Evolutionary conservation across 768 basidiomycete species (phyloP).

Genomic region (Tulasnella sp.): DNA sequence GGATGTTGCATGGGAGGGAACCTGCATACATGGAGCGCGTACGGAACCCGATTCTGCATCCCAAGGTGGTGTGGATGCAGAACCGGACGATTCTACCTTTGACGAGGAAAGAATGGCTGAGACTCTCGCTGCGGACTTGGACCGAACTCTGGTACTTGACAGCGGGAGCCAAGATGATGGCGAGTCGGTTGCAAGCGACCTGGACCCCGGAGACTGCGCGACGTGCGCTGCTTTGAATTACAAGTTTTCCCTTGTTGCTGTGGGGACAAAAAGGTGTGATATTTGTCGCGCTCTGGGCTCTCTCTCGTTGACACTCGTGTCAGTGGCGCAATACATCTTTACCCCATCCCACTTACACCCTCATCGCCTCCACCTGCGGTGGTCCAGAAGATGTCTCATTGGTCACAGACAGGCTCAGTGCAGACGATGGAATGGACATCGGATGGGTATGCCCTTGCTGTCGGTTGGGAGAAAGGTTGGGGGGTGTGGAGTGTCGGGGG

Average conservation of each 20-base stretch:
- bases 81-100: background rate
- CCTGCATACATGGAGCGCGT: constrained; percentile 57
- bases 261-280: constrained; percentile 66
- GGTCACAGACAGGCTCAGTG: constrained; percentile 55
- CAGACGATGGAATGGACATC: constrained; percentile 83
- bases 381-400: constrained; percentile 50
- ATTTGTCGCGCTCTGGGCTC: background rate
- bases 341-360: constrained; percentile 18
- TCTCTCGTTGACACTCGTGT: background rate
- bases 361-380: constrained; percentile 5
- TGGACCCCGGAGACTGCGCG: constrained; percentile 22
- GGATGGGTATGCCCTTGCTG: constrained; percentile 91
- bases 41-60: background rate
- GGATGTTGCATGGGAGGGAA: constrained; percentile 57
- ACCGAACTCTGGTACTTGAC: background rate
- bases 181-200: background rate
- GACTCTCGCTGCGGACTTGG: background rate
- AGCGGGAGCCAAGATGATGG: background rate
- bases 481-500: constrained; percentile 87
- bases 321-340: constrained; percentile 18
- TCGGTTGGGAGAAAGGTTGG: constrained; percentile 89
- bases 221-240: constrained; percentile 61
- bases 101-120: background rate
- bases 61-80: background rate
- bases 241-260: constrained; percentile 75